These are phyloP conservation scores for Endocalyx cinctus DNA, from an alignment of 2,329 filamentous ascomycete species.

Conservation along the genomic window DNA sequence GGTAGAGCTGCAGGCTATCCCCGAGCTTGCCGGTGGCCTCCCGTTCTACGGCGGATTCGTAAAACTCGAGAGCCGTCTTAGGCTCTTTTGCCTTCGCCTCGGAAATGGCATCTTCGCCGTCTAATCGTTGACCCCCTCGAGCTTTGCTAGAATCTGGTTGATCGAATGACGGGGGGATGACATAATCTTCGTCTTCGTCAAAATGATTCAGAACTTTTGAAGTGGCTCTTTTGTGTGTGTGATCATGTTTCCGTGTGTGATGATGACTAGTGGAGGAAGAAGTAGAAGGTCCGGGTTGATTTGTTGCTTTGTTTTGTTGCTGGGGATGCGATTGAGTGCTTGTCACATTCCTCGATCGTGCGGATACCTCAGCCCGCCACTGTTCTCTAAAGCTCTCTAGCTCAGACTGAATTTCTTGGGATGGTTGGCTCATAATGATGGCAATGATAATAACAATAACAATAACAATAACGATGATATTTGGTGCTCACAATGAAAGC, in stretches of 20 bases:
- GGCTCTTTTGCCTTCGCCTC: slow-evolving; percentile 21
- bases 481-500: too few species aligned
- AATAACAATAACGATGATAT: too few species aligned
- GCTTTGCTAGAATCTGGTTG: slow-evolving; percentile 19
- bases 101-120: slow-evolving; percentile 7
- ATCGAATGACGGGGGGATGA: slow-evolving; percentile 25
- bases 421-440: slow-evolving; percentile 20
- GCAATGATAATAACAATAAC: slow-evolving; percentile 2
- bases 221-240: slow-evolving; percentile 13
- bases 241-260: slow-evolving; percentile 12
- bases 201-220: slow-evolving; percentile 8
- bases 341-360: slow-evolving; percentile 30
- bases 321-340: slow-evolving; percentile 14
- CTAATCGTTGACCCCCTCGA: slow-evolving; percentile 12
- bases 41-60: slow-evolving; percentile 84
- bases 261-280: not conserved
- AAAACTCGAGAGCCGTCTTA: slow-evolving; percentile 76
- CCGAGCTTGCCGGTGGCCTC: slow-evolving; percentile 81
- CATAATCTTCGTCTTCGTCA: slow-evolving; percentile 26
- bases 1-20: slow-evolving; percentile 82
- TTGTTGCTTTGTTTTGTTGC: slow-evolving; percentile 5
- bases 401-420: slow-evolving; percentile 53
- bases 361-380: slow-evolving; percentile 76
- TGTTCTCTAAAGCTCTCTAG: slow-evolving; percentile 80
- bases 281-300: slow-evolving; percentile 4